phyloP scores from a whole-genome alignment of 495 filamentous ascomycete species.

The Penicillium mononematosum region DNA sequence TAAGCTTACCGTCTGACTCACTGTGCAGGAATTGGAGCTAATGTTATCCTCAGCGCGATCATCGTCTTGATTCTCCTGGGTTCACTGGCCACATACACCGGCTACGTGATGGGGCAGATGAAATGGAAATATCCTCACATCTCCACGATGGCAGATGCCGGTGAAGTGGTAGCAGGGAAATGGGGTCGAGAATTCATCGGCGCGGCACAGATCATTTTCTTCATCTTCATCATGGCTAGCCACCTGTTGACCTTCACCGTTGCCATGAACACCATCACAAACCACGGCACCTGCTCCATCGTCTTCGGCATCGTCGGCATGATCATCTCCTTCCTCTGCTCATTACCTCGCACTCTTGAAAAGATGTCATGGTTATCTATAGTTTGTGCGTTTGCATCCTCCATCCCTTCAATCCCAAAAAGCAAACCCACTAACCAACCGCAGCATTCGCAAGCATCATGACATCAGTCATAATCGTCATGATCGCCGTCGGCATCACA shows the following conservation, averaged over 20 bases:
- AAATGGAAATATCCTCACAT: conserved; percentile 72
- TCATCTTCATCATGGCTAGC: conserved; percentile 74
- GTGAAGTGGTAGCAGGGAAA: conserved; percentile 60
- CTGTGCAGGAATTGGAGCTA: conserved; percentile 1
- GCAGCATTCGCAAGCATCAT: conserved; percentile 65
- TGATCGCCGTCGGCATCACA: conserved; percentile 61
- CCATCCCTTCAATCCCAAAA: neutral
- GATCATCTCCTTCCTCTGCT: conserved; percentile 60
- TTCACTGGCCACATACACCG: conserved; percentile 70
- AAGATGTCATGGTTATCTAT: conserved; percentile 64
- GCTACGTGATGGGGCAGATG: conserved; percentile 75
- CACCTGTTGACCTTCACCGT: conserved; percentile 77
- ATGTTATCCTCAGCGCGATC: conserved; percentile 46
- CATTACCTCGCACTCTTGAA: conserved; percentile 65
- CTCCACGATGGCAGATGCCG: conserved; percentile 70
- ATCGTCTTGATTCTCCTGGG: conserved; percentile 65
- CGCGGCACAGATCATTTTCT: conserved; percentile 61
- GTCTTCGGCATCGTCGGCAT: conserved; percentile 67
- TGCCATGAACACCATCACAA: conserved; percentile 66
- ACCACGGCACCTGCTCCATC: conserved; percentile 67
- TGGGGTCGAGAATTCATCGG: conserved; percentile 66
- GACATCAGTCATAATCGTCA: conserved; percentile 65
- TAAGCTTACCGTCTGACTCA: conserved; percentile 15
- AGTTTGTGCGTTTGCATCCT: conserved; percentile 42
- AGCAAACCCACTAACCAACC: conserved; percentile 28